Conservation (phyloP, 176 grass and related monocot genomes). For the Ampelocalamus luodianensis region DNA sequence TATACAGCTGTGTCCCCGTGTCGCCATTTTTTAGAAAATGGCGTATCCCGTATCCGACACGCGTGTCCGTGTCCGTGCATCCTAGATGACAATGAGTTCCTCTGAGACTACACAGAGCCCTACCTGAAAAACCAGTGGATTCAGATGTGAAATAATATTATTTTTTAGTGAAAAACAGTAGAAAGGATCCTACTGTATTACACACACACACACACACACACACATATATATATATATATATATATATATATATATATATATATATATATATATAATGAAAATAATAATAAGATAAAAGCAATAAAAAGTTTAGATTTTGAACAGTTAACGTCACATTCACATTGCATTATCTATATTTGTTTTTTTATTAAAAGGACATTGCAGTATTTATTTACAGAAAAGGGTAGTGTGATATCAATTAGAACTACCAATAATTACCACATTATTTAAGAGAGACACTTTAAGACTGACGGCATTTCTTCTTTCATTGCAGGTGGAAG, state of each 20-base stretch:
- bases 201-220: no score
- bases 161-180: neutral
- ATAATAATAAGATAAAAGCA: no score
- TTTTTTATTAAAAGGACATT: neutral
- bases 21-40: no score
- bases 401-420: neutral
- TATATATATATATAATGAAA: no score
- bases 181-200: no score
- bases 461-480: neutral
- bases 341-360: neutral
- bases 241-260: no score
- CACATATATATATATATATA: no score
- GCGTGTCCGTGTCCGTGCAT: no score
- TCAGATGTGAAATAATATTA: neutral
- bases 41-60: no score
- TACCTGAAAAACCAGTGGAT: neutral
- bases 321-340: neutral
- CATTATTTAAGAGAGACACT: neutral
- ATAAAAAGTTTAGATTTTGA: neutral
- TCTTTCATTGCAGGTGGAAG: conserved; percentile 34
- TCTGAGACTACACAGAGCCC: neutral
- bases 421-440: neutral
- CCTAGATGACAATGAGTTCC: neutral
- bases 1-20: no score
- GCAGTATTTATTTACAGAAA: neutral